Evolutionary conservation across 169 alveolate genomes (phyloP).

Genomic region (Plasmodium knowlesi): DNA sequence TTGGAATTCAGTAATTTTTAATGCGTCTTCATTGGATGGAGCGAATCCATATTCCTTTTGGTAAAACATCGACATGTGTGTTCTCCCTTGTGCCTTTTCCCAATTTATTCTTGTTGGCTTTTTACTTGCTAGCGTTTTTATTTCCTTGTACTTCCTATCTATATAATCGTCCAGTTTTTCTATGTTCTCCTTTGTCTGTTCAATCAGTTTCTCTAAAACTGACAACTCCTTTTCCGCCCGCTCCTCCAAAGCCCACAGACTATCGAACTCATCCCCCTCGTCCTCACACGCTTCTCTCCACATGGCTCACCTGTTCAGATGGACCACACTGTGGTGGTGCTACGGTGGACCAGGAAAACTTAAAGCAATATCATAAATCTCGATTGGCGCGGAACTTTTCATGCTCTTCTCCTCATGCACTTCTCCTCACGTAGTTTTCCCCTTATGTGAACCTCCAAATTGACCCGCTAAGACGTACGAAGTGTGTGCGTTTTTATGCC

Average conservation of each 20-base stretch:
- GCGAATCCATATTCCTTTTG: constrained; percentile 23
- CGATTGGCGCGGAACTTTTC: not conserved
- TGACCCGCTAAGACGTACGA: not conserved
- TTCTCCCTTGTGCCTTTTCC: constrained; percentile 32
- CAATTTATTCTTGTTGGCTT: constrained; percentile 57
- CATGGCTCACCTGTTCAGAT: not conserved
- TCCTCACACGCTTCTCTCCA: not conserved
- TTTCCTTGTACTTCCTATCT: constrained; percentile 59
- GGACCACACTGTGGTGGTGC: not conserved
- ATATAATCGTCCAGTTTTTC: constrained; percentile 56
- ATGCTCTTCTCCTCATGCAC: not conserved
- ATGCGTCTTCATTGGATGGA: constrained; percentile 75
- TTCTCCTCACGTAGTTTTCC: not conserved
- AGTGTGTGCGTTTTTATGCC: not conserved
- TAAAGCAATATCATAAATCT: no score
- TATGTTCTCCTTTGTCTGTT: constrained; percentile 15
- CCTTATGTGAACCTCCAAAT: not conserved
- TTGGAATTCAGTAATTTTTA: constrained; percentile 32
- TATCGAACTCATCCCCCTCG: constrained; percentile 20
- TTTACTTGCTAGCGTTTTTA: constrained; percentile 40
- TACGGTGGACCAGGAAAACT: not conserved
- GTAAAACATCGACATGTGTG: constrained; percentile 65
- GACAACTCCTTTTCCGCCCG: constrained; percentile 4
- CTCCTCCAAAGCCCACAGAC: not conserved
- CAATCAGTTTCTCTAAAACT: constrained; percentile 18